Percentiles rank a stretch among this genome's conserved stretches.
These are phyloP conservation scores for Cyclotella atomus DNA, from an alignment of 108 stramenopile species.

Conservation along the genomic window DNA sequence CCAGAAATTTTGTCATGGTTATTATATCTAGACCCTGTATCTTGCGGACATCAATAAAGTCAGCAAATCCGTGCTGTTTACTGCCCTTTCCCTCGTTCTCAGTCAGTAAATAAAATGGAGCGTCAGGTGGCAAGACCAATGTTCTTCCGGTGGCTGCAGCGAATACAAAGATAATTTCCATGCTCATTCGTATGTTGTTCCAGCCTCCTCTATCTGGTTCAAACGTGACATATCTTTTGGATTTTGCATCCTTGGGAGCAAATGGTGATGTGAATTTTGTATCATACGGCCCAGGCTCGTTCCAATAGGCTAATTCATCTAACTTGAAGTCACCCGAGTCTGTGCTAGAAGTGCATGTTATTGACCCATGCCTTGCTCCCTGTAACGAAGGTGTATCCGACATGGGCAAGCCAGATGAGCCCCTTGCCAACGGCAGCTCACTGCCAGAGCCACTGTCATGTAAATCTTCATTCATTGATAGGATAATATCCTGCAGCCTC, in stretches of 20 bases:
- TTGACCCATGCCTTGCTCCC: slow-evolving; percentile 63
- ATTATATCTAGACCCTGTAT: slow-evolving; percentile 50
- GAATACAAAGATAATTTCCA: slow-evolving; percentile 83
- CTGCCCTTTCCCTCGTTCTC: not conserved
- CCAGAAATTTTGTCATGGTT: slow-evolving; percentile 45
- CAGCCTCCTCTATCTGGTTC: slow-evolving; percentile 82
- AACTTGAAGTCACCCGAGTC: slow-evolving; percentile 40
- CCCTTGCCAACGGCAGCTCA: slow-evolving; percentile 52
- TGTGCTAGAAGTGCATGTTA: slow-evolving; percentile 45
- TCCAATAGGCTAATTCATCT: slow-evolving; percentile 81
- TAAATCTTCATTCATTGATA: not conserved
- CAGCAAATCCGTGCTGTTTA: slow-evolving; percentile 49
- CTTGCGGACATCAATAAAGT: slow-evolving; percentile 50
- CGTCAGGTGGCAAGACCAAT: slow-evolving; percentile 85
- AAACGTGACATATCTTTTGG: slow-evolving; percentile 59
- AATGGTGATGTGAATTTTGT: slow-evolving; percentile 63
- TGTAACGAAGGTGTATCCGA: slow-evolving; percentile 69
- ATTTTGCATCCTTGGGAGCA: slow-evolving; percentile 13
- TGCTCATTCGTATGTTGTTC: slow-evolving; percentile 85
- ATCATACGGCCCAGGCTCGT: slow-evolving; percentile 69
- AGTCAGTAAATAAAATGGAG: slow-evolving; percentile 81
- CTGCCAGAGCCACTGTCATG: not conserved
- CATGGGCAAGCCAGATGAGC: slow-evolving; percentile 66
- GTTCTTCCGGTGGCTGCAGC: slow-evolving; percentile 87
- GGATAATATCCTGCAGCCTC: too few species aligned